Evolutionary conservation across 139 green algal genomes (phyloP), one percentile per base, ranked within the genome.

Genomic region (Parachlorella kessleri): DNA sequence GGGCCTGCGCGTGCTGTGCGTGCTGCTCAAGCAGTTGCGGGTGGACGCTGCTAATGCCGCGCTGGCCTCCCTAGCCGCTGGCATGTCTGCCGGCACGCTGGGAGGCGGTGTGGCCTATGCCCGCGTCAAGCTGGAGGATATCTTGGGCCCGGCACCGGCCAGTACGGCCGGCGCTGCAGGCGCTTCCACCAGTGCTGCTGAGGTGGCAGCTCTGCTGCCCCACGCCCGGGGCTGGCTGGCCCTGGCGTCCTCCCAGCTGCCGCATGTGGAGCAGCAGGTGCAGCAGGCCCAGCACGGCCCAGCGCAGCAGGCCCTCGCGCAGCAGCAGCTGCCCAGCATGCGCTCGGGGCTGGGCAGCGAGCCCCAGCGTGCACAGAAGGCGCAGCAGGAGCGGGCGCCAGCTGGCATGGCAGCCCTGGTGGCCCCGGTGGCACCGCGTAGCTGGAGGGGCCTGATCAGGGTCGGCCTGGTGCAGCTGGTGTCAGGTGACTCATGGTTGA

Each of bases 11-110:
- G 76, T 95, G 78, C 80, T 94, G 38, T 70, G 82, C 38, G 87
- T 86, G 6, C 91, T 95, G 82, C 80, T 96, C 30, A 91, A 90
- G 81, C 75, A 96, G 70, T 79, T 96, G 37, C 89, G 90, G 66
- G 68, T 96, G 75, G 94, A 98, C 72, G 79, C 88, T 3, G 94
- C 94, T 42, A 97, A 98, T 76, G 78, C 67, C 30, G 72, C 63
- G 21, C 37, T 87, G 72, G 3, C 28, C 21, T 4, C 24, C 37
- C 73, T 87, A 33, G 21, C 75, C 1, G 3, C 21, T 7, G 36
- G 65, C 59, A 64, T 84, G 23, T 33, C 30, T 33, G 28, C 21
- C 3, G 3, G n/a, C 1, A n/a, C n/a, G n/a, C n/a, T n/a, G n/a
- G 71, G 23, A 3, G 63, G 67, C 5, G 55, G 42, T 69, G 81